phyloP scores from a whole-genome alignment of 139 green algal species.

The Picocystis salinarum region DNA sequence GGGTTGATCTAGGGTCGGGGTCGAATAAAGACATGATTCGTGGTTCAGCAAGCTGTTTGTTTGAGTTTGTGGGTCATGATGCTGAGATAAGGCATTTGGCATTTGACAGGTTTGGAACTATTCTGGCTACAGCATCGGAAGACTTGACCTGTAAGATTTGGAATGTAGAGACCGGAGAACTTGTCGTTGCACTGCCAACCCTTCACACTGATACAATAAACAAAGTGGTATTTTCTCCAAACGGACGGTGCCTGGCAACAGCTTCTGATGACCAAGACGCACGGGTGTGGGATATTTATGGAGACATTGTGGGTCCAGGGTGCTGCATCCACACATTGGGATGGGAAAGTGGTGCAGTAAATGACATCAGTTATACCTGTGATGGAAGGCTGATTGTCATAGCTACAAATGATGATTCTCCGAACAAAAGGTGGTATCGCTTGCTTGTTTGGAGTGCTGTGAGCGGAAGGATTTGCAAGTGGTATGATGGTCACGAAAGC shows the following conservation, averaged over 20 bases:
- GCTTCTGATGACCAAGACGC: conserved; percentile 7
- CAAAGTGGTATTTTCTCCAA: conserved; percentile 1
- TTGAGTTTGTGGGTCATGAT: neutral
- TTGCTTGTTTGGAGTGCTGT: conserved; percentile 8
- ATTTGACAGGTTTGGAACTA: neutral
- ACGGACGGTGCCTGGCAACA: neutral
- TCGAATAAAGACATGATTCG: no score
- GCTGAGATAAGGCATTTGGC: neutral
- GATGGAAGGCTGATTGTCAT: conserved; percentile 3
- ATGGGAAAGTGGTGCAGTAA: conserved; percentile 5
- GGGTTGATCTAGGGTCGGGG: no score
- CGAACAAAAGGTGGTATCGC: conserved; percentile 1
- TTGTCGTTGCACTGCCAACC: neutral
- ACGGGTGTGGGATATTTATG: conserved; percentile 11
- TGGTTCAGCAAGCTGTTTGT: no score
- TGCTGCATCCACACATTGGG: conserved; percentile 9
- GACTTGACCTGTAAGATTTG: conserved; percentile 2
- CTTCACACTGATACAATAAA: conserved; percentile 5
- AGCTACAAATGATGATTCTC: neutral
- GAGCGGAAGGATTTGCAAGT: conserved; percentile 10
- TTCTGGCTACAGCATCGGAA: conserved; percentile 2
- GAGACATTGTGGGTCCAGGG: conserved; percentile 1
- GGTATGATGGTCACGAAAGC: conserved; percentile 11
- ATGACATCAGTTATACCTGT: conserved; percentile 2
- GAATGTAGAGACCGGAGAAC: conserved; percentile 3